phyloP scores from a whole-genome alignment of 306 rosid species.

The Mimosa pudica region DNA sequence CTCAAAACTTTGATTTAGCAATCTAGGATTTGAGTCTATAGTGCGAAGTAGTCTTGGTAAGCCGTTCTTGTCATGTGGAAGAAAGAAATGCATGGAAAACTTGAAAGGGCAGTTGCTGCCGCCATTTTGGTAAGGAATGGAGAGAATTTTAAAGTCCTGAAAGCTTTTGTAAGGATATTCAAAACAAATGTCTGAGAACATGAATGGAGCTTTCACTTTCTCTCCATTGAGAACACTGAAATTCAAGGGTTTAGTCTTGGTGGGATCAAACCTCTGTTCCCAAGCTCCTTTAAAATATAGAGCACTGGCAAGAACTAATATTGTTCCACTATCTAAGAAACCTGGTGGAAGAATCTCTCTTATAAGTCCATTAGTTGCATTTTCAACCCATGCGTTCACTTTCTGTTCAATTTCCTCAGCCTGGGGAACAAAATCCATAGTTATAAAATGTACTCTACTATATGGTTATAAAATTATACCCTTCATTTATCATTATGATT shows the following conservation, averaged over 20 bases:
- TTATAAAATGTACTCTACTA: too few relatives aligned
- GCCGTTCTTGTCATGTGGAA: conserved; percentile 37
- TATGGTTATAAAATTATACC: too few relatives aligned
- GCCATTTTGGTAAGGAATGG: conserved; percentile 28
- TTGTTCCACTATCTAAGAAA: background rate
- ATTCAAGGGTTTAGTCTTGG: background rate
- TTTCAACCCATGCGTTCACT: background rate
- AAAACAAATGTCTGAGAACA: background rate
- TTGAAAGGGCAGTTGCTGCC: background rate
- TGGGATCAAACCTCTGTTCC: conserved; percentile 5
- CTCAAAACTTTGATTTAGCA: conserved; percentile 8
- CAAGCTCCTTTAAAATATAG: conserved; percentile 41
- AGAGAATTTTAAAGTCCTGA: conserved; percentile 22
- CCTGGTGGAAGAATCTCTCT: background rate
- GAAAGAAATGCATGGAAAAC: conserved; percentile 37
- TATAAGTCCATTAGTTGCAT: background rate
- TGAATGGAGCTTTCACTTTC: conserved; percentile 28
- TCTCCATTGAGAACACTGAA: conserved; percentile 35
- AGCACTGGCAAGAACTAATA: conserved; percentile 34
- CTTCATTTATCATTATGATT: too few relatives aligned
- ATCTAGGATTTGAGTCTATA: background rate
- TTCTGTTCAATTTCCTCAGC: background rate
- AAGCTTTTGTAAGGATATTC: background rate
- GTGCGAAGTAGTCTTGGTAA: conserved; percentile 22
- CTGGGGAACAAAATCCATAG: background rate